phyloP scores from a whole-genome alignment of 139 green algal species.

The Pleodorina starrii region DNA sequence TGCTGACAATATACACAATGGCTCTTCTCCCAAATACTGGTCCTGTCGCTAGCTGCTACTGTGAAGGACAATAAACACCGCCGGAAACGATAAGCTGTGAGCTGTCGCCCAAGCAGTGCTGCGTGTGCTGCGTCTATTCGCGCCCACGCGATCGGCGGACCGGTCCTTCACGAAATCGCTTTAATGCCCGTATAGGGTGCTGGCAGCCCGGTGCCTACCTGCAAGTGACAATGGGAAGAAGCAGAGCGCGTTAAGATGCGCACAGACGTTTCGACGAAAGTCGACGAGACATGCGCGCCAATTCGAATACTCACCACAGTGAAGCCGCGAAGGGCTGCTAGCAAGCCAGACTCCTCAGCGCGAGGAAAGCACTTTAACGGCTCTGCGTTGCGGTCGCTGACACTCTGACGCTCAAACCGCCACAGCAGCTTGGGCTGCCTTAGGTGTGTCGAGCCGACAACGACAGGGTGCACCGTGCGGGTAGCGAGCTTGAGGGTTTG shows the following conservation, averaged over 20 bases:
- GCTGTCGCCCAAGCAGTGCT: too few relatives aligned
- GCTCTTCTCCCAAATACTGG: background rate
- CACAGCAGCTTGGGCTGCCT: conserved; percentile 18
- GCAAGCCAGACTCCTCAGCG: conserved; percentile 22
- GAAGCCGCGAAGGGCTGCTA: conserved; percentile 20
- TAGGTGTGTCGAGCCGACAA: background rate
- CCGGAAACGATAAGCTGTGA: background rate
- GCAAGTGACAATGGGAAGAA: background rate
- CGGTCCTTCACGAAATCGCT: conserved; percentile 52
- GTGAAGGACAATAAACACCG: background rate
- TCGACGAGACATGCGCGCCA: background rate
- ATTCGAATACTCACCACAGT: conserved; percentile 7
- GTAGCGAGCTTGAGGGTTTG: conserved; percentile 45
- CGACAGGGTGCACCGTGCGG: background rate
- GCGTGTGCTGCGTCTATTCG: background rate
- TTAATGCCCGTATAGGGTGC: conserved; percentile 76
- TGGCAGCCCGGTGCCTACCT: conserved; percentile 68
- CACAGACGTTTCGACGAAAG: background rate
- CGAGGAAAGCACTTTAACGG: background rate
- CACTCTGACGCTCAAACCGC: conserved; percentile 21
- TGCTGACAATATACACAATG: background rate
- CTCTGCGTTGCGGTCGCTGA: conserved; percentile 23
- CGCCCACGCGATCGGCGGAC: conserved; percentile 23
- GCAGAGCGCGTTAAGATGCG: too few relatives aligned
- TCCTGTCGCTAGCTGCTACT: background rate